Percentiles rank a stretch among this genome's conserved stretches.
Conservation (phyloP, 345 rosid species). For the Salix arbutifolia region DNA sequence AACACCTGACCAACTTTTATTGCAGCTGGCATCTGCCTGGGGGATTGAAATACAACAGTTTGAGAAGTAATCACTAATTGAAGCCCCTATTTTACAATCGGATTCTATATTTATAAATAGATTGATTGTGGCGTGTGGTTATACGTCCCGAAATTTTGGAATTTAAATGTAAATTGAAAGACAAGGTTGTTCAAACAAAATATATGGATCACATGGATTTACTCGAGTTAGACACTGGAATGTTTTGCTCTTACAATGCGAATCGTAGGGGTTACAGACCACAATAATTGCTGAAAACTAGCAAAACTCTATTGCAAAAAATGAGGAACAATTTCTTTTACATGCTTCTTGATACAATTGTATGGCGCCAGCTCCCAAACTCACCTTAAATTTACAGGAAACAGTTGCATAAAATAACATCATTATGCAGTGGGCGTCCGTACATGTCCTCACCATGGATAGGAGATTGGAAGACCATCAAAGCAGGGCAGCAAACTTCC, state of each 20-base stretch:
- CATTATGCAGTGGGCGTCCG: background rate
- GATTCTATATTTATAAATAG: background rate
- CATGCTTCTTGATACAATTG: background rate
- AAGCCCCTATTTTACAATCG: background rate
- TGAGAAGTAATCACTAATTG: slow-evolving; percentile 27
- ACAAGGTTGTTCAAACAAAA: background rate
- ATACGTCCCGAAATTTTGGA: background rate
- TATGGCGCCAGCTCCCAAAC: background rate
- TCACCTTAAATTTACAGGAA: background rate
- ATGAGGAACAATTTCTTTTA: background rate
- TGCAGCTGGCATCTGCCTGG: slow-evolving; percentile 92
- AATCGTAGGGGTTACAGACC: background rate
- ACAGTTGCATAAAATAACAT: background rate
- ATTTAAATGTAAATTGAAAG: slow-evolving; percentile 2
- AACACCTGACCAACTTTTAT: slow-evolving; percentile 64
- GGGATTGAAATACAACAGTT: slow-evolving; percentile 70
- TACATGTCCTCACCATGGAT: background rate
- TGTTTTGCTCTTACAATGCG: too few relatives aligned
- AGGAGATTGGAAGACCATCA: background rate
- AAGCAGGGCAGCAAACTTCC: background rate
- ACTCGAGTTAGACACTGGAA: too few relatives aligned
- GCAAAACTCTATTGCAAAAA: background rate
- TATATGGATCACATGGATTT: background rate
- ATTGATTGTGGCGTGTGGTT: background rate
- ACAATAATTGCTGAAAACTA: background rate